These are phyloP conservation scores for Solanum microdontum DNA, from an alignment of 257 asterid genomes.

Conservation along the genomic window DNA sequence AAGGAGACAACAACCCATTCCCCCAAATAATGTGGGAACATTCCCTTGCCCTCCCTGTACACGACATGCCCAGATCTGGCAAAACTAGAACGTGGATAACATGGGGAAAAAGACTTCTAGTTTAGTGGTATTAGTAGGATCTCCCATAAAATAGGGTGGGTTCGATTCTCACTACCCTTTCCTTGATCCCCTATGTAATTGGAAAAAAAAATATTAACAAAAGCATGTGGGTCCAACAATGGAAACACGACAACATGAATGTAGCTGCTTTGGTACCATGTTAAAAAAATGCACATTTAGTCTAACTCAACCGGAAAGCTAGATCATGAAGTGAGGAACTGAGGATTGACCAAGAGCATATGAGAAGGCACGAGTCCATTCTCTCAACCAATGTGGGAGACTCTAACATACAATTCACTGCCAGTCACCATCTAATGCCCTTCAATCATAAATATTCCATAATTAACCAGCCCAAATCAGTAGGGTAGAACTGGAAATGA, in stretches of 20 bases:
- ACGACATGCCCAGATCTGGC: neutral
- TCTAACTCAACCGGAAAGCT: neutral
- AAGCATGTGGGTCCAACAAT: neutral
- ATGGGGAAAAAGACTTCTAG: neutral
- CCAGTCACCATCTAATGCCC: neutral
- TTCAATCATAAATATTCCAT: neutral
- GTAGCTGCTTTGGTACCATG: neutral
- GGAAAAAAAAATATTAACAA: neutral
- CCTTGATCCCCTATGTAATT: neutral
- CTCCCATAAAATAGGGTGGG: neutral
- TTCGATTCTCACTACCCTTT: neutral
- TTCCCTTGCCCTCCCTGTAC: neutral
- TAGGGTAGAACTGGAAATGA: neutral
- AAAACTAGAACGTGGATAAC: neutral
- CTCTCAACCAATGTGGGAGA: neutral
- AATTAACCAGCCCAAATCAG: neutral
- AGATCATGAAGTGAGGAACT: neutral
- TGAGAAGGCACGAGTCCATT: neutral
- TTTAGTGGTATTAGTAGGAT: neutral
- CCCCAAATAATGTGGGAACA: neutral
- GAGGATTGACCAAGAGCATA: neutral
- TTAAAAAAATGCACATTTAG: neutral
- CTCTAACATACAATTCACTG: neutral
- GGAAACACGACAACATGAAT: neutral
- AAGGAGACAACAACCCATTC: neutral